Base-by-base conservation (phyloP, 2,329 filamentous ascomycete genomes). In the Xylariaceae sp. region DNA sequence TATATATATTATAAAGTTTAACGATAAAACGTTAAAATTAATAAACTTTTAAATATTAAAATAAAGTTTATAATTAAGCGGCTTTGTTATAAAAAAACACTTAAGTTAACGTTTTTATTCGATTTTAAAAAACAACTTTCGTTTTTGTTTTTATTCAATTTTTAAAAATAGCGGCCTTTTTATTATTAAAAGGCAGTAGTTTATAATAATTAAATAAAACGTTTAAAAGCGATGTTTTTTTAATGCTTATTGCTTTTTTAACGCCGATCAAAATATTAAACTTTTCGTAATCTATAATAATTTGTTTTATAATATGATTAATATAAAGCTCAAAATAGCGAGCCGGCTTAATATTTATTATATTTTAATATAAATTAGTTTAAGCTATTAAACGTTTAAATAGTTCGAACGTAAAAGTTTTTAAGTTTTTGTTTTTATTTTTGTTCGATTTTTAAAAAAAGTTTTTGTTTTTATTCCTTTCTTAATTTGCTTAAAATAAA, bases 101-200 rank as follows among this genome's bases (percentile, higher is more conserved):
- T 19, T 10, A 39, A 12, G 39, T 2, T 44, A 48, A 18, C 32
- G 43, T 43, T 48, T 44, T 48, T 18, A 18, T 9, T n/a, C n/a
- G n/a, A 36, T 11, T 14, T 48, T 48, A 43, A 22, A 43, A 7
- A 22, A 39, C 38, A 22, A 32, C 43, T 11, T n/a, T 12, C 1
- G 44, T 17, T 48, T 48, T 39, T 39, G 44, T n/a, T n/a, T 48
- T 30, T 46, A 39, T 46, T 39, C 14, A 30, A 17, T 39, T 46
- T 39, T 39, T 27, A 46, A 39, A 48, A 39, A 30, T 32, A 48
- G 5, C 27, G 11, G 30, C 18, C 44, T 30, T 43, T 43, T 17
- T 35, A 48, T 43, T n/a, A n/a, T 38, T 43, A 17, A 48, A 31
- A 3, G 30, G 9, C 36, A 36, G 17, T 18, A 47, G 17, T 36